These are phyloP conservation scores for Lipomyces mesembrius DNA, from an alignment of 805 yeast genomes.

Conservation along the genomic window DNA sequence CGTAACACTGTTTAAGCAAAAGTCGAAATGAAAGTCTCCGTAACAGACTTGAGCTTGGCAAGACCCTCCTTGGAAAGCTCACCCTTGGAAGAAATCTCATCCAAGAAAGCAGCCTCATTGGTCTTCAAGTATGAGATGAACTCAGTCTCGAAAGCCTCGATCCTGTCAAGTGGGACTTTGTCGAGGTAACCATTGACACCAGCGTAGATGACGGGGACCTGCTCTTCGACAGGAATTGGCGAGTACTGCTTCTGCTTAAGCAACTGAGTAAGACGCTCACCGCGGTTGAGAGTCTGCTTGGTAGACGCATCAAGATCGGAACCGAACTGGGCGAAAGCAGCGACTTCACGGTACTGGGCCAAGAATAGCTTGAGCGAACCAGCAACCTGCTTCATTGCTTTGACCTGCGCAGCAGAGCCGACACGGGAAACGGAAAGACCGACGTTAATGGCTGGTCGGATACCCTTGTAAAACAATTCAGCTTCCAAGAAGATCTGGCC, in stretches of 20 bases:
- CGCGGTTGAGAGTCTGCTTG: conserved; percentile 98
- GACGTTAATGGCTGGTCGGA: conserved; percentile 99
- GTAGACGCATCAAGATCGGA: conserved; percentile 99
- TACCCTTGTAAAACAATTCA: conserved; percentile 99
- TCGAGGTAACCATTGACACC: conserved; percentile 99
- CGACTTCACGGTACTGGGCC: conserved; percentile 99
- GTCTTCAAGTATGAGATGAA: conserved; percentile 92
- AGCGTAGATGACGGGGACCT: conserved; percentile 97
- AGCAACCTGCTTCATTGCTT: conserved; percentile 99
- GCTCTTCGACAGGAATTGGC: conserved; percentile 98
- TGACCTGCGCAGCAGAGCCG: conserved; percentile 99
- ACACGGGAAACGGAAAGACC: conserved; percentile 99
- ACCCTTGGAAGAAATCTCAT: conserved; percentile 86
- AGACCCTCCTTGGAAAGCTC: conserved; percentile 85
- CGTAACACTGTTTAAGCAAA: conserved; percentile 49
- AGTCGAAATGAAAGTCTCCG: conserved; percentile 91
- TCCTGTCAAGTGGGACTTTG: conserved; percentile 77
- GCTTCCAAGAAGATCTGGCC: conserved; percentile 99
- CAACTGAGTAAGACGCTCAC: conserved; percentile 99
- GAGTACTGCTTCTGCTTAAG: conserved; percentile 96
- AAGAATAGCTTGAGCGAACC: conserved; percentile 99
- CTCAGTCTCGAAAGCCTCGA: conserved; percentile 88
- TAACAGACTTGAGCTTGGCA: conserved; percentile 84
- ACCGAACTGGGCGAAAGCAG: conserved; percentile 99
- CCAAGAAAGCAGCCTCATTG: conserved; percentile 81